These are phyloP conservation scores for Mixia osmundae DNA, from an alignment of 1,284 basidiomycete species.

Conservation along the genomic window DNA sequence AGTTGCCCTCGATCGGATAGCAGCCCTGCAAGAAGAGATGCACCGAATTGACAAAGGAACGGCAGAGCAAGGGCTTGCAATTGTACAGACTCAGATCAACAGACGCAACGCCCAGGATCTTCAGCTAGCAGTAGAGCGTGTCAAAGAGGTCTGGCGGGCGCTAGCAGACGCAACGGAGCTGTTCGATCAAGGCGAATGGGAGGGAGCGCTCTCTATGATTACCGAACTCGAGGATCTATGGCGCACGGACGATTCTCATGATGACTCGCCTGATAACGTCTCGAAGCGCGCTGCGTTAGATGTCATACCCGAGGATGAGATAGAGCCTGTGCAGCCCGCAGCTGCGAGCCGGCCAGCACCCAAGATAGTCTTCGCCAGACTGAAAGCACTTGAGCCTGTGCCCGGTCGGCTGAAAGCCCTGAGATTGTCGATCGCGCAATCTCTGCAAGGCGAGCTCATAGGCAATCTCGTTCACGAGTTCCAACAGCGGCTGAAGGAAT, in stretches of 20 bases:
- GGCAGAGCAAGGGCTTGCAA: conserved; percentile 48
- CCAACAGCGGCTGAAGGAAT: conserved; percentile 19
- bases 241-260: conserved; percentile 1
- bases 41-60: conserved; percentile 50
- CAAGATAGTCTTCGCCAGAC: conserved; percentile 23
- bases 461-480: conserved; percentile 45
- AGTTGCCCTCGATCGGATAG: conserved; percentile 53
- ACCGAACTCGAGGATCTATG: conserved; percentile 36
- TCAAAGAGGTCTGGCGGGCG: conserved; percentile 36
- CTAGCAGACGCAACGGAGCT: conserved; percentile 51
- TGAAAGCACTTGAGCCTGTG: conserved; percentile 10
- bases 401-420: conserved; percentile 11
- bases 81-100: conserved; percentile 41
- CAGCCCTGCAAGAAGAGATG: conserved; percentile 43
- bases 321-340: neutral
- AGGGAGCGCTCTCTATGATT: conserved; percentile 49
- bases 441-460: conserved; percentile 54
- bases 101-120: conserved; percentile 37
- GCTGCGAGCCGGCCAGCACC: neutral
- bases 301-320: conserved; percentile 2
- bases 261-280: neutral
- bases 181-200: conserved; percentile 60
- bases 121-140: conserved; percentile 27
- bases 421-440: conserved; percentile 37
- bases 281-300: neutral